Evolutionary conservation across 192 early-diverging fungal genomes (phyloP), one percentile per base, ranked within the genome.

Genomic region (Backusella liffmaniae): DNA sequence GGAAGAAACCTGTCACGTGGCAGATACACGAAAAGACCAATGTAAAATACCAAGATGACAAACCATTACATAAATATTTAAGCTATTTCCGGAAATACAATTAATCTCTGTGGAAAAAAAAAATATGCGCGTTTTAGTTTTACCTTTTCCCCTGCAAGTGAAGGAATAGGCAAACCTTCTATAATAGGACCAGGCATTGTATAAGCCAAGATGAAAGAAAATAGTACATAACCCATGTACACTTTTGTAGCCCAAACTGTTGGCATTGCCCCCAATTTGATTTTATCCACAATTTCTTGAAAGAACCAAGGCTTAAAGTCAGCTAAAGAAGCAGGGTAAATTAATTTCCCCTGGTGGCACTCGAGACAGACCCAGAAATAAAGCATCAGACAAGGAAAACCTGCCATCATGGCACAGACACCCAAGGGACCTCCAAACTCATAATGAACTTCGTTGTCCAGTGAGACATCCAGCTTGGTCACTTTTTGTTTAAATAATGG

Each of bases 381-480:
- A 76, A 84, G 89, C 92, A 93, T 93, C 36, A 92, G 81, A 46
- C 83, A 74, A 51, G 92, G 92, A 76, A 93, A 92, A 12, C 90
- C 89, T 32, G 90, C 30, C 83, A 93, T 92, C 90, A 93, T 93
- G 32, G 90, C 88, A 16, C 85, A 83, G 5, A 88, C 88, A 30
- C 92, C 92, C 26, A 87, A 67, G 1, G 91, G 90, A 13, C 92
- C 92, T 76, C 91, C 91, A 77, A 93, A 93, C 83, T 93, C 92
- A 67, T 87, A 85, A 62, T 90, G 82, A 42, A 93, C 85, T 77
- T 86, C 86, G 73, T 77, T 86, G 78, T 92, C 91, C 16, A 90
- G 69, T 18, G 83, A 84, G 49, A 86, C 72, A 62, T 92, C 90
- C 15, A 83, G 70, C 67, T 85, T 73, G 18, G 76, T 78, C 4